Evolutionary conservation across 768 basidiomycete genomes (phyloP), one percentile per base, ranked within the genome.

Genomic region (Rubroboletus satanas): DNA sequence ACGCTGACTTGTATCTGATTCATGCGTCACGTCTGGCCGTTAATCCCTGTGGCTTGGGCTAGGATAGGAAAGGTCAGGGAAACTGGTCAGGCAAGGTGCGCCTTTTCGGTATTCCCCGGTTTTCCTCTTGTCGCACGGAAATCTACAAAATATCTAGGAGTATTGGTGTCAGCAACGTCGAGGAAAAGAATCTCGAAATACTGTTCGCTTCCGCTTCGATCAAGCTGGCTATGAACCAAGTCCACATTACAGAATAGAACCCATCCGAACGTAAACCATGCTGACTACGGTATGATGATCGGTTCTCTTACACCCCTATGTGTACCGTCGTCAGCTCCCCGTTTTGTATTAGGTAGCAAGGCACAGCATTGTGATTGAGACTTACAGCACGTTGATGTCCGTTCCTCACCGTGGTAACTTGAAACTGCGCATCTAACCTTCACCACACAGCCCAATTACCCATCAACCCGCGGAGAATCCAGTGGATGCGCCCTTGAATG

Each of bases 241-340:
- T 82, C 18, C 28, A 69, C 61, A 33, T 53, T 14, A 12, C n/a
- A 32, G 14, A 28, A 8, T 14, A 21, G n/a, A 28, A 15, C 8
- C 17, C 12, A 7, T 38, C 12, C 11, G n/a, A 35, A 45, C 21
- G 11, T 9, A 8, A 36, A 26, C 35, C 1, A 17, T 10, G 52
- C 36, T 56, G 38, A 58, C 46, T 9, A 51, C n/a, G n/a, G n/a
- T 44, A 9, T 31, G 8, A 9, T 37, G n/a, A 41, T 51, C 88
- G 85, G 88, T 89, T 58, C 71, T 75, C 14, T 71, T 90, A 11
- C 85, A 90, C 60, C 88, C 88, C 2, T 91, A 91, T 68, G 83
- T 87, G 38, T 80, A 80, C 61, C 68, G 71, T 4, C 60, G 73
- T 28, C 82, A 84, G 59, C 75, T 73, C 2, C 76, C 81, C 0